These are phyloP conservation scores for Candida pseudoviswanathii DNA, from an alignment of 1,139 yeast species.

Conservation along the genomic window DNA sequence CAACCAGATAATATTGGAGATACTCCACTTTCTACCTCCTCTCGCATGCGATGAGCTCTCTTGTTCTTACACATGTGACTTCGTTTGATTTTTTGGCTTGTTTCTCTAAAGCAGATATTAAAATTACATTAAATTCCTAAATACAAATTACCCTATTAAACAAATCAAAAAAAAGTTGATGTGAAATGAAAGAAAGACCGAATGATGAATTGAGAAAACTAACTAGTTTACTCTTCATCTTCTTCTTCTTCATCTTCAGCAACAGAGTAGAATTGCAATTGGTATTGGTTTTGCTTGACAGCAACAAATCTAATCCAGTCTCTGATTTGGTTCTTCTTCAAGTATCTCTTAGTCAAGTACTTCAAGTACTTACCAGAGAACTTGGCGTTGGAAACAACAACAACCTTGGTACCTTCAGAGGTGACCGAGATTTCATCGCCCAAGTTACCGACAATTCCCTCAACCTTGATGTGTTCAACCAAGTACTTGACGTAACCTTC, in stretches of 20 bases:
- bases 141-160: constrained; percentile 3
- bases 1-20: too few species aligned
- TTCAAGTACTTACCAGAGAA: constrained; percentile 99
- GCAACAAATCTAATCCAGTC: constrained; percentile 99
- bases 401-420: constrained; percentile 81
- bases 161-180: not conserved
- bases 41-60: not conserved
- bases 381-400: constrained; percentile 88
- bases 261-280: constrained; percentile 99
- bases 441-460: constrained; percentile 93
- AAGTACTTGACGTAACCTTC: constrained; percentile 97
- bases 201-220: not conserved
- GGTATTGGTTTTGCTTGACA: constrained; percentile 93
- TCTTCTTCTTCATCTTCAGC: constrained; percentile 95
- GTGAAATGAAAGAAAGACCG: not conserved
- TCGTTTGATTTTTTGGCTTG: not conserved
- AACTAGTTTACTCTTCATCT: constrained; percentile 66
- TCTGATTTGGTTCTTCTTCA: constrained; percentile 99
- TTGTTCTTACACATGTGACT: too few species aligned
- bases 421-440: constrained; percentile 92
- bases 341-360: constrained; percentile 99
- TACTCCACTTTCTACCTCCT: too few species aligned
- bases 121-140: constrained; percentile 4
- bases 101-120: constrained; percentile 2
- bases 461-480: constrained; percentile 99